Conservation (phyloP, 345 rosid genomes). For the Eucalyptus polybractea region DNA sequence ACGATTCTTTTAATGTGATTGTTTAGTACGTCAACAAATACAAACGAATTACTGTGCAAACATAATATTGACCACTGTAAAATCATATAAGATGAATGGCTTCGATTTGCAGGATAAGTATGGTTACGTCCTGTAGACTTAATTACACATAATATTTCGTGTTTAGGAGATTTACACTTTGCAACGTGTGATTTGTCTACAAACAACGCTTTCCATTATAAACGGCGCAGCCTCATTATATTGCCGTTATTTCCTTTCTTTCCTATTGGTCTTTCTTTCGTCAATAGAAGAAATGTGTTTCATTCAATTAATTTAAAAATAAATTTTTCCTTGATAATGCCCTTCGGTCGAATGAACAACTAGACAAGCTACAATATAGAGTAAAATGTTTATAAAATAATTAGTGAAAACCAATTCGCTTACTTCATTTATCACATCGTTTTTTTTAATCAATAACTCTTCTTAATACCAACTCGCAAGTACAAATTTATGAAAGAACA, state of each 20-base stretch:
- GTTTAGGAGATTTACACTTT: not conserved
- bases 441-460: not conserved
- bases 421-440: not conserved
- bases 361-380: not conserved
- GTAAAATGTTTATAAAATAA: not conserved
- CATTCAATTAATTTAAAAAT: not conserved
- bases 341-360: not conserved
- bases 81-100: not conserved
- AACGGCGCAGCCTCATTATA: not conserved
- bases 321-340: not conserved
- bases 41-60: not conserved
- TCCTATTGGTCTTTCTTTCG: not conserved
- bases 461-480: not conserved
- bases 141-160: not conserved
- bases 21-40: not conserved
- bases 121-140: not conserved
- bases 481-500: not conserved
- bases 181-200: not conserved
- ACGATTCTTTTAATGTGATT: not conserved
- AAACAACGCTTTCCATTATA: not conserved
- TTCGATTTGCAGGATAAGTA: not conserved
- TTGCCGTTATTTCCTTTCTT: not conserved
- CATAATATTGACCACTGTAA: not conserved
- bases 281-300: not conserved
- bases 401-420: not conserved